These are phyloP conservation scores for Thielaviopsis ethacetica DNA, from an alignment of 2,329 filamentous ascomycete genomes.

Conservation along the genomic window DNA sequence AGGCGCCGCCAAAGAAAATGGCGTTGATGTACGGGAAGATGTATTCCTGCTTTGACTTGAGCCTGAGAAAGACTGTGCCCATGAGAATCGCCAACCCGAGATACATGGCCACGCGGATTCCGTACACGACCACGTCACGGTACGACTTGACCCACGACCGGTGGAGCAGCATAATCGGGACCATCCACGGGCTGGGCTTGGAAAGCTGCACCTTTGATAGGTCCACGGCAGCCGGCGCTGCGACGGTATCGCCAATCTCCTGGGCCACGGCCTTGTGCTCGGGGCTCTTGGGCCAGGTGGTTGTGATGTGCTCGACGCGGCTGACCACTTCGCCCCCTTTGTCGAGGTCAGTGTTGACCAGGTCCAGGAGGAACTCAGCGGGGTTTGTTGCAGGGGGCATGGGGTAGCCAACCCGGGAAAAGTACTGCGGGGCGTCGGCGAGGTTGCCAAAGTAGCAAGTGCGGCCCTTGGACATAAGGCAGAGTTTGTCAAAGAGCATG, in stretches of 20 bases:
- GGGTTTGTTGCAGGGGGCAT: conserved; percentile 61
- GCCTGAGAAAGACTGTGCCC: conserved; percentile 72
- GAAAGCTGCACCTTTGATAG: conserved; percentile 15
- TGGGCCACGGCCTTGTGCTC: conserved; percentile 7
- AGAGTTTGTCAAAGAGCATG: conserved; percentile 62
- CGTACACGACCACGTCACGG: conserved; percentile 70
- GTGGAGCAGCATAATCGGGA: conserved; percentile 53
- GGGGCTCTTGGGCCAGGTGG: conserved; percentile 16
- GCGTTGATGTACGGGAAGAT: conserved; percentile 75
- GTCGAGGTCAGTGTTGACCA: conserved; percentile 63
- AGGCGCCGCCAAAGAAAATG: conserved; percentile 58
- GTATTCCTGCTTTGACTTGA: conserved; percentile 49
- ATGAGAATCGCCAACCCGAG: conserved; percentile 61
- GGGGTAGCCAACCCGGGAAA: conserved; percentile 39
- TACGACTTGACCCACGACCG: conserved; percentile 71
- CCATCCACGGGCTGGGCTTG: conserved; percentile 28
- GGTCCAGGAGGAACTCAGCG: conserved; percentile 63
- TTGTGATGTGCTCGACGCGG: conserved; percentile 17
- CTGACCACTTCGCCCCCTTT: conserved; percentile 29
- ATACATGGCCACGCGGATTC: conserved; percentile 72
- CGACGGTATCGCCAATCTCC: neutral
- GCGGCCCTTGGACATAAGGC: conserved; percentile 54
- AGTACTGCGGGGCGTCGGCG: conserved; percentile 42
- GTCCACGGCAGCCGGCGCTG: conserved; percentile 14
- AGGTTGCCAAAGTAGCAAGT: conserved; percentile 60